A percentile compares a stretch with the other conserved stretches of the same genome.
Conservation (phyloP, 148 eudicot genomes). For the Diospyros lotus region DNA sequence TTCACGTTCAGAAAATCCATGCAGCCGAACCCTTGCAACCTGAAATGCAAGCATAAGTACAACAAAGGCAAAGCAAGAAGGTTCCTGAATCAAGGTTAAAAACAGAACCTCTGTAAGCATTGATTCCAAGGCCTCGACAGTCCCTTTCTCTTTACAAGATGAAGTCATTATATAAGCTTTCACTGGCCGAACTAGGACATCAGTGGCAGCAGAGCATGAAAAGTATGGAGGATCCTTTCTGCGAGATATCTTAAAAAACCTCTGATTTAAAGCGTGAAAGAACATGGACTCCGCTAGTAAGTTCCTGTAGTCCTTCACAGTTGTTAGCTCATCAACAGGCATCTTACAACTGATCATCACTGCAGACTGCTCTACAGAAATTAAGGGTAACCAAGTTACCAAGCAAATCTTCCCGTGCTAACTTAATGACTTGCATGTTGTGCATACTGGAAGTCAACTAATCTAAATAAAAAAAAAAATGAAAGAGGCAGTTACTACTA, state of each 20-base stretch:
- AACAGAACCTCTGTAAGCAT: constrained; percentile 69
- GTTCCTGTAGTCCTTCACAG: constrained; percentile 67
- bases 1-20: constrained; percentile 92
- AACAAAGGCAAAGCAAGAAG: constrained; percentile 14
- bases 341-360: constrained; percentile 80
- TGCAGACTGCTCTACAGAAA: constrained; percentile 51
- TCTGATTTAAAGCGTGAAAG: constrained; percentile 72
- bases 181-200: constrained; percentile 53
- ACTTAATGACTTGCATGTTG: background rate
- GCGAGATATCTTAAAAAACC: constrained; percentile 68
- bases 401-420: background rate
- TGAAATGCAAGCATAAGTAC: constrained; percentile 36
- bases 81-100: constrained; percentile 11
- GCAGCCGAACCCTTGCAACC: constrained; percentile 79
- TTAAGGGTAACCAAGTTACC: constrained; percentile 1
- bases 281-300: constrained; percentile 73
- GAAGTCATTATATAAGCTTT: constrained; percentile 80
- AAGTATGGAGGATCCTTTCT: constrained; percentile 63
- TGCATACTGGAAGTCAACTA: background rate
- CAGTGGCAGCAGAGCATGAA: constrained; percentile 73
- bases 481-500: constrained; percentile 20
- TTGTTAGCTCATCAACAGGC: constrained; percentile 55
- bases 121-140: constrained; percentile 68
- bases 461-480: background rate
- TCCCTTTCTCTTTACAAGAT: constrained; percentile 81